Evolutionary conservation across 495 filamentous ascomycete genomes (phyloP), one percentile per base, ranked within the genome.

Genomic region (Podospora fimiseda): DNA sequence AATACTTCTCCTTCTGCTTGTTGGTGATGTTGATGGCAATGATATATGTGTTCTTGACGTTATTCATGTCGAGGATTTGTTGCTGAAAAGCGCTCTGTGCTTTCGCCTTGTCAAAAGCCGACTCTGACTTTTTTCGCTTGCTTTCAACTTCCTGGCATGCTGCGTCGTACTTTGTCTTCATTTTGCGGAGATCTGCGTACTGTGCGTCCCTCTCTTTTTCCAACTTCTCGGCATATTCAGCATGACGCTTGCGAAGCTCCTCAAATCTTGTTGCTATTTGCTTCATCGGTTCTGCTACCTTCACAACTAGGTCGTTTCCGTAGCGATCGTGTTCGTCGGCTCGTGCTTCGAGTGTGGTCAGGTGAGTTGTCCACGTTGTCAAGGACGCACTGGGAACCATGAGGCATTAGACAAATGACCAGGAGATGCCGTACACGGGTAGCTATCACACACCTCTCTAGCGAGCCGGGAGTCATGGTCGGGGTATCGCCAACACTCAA

Each of bases 1-100:
- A 99, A 71, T 96, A 96, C 64, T 83, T 89, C 66, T 95, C 88
- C 72, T 96, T 97, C 61, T 95, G 83, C 67, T 89, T 91, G 70
- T 99, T 99, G 36, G 92, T 90, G 40, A 96, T 87, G 63, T 92
- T 93, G 73, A 99, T 94, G 50, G 81, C 80, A 57, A 99, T 92
- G 36, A 99, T 73, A 61, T 99, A 99, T 1, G 88, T 90, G 62
- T 97, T 99, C 86, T 99, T 99, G 62, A 88, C 81, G 65, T 97
- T 97, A 68, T 89, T 84, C 94, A 97, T 97, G 50, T 97, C 92
- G 38, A 82, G 62, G 37, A 91, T 73, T 66, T 97, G 91, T 61
- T 93, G 88, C 60, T 94, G 88, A 66, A 93, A 97, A 15, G 86
- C 82, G 59, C 80, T 82, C 66, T 95, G 88, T 6, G 94, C 90